Conservation (phyloP, 495 filamentous ascomycete genomes). For the Coniosporium apollinis region DNA sequence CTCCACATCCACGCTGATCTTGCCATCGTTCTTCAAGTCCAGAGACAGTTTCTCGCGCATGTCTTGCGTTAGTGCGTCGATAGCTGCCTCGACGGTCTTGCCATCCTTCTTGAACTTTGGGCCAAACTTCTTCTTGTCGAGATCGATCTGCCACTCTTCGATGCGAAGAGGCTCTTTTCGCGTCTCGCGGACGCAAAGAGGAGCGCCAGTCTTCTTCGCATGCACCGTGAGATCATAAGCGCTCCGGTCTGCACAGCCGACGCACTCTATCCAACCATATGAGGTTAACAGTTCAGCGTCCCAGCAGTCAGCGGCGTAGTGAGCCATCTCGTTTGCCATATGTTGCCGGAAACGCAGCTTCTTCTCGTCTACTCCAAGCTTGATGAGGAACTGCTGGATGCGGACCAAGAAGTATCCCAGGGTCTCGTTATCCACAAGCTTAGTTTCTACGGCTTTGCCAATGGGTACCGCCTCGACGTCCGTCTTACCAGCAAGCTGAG, state of each 20-base stretch:
- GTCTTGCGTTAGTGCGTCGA: constrained; percentile 51
- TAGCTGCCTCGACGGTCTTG: constrained; percentile 52
- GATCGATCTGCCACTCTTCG: constrained; percentile 56
- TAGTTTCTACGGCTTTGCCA: constrained; percentile 50
- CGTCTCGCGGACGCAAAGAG: constrained; percentile 52
- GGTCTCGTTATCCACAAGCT: constrained; percentile 67
- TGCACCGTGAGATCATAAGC: constrained; percentile 68
- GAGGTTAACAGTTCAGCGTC: constrained; percentile 66
- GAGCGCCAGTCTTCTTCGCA: constrained; percentile 63
- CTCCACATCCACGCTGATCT: constrained; percentile 48
- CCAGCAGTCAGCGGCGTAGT: constrained; percentile 76
- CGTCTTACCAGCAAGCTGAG: constrained; percentile 55
- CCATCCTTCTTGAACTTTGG: constrained; percentile 68
- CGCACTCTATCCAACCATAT: constrained; percentile 76
- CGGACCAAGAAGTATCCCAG: constrained; percentile 76
- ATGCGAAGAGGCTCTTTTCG: constrained; percentile 48
- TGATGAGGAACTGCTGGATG: constrained; percentile 55
- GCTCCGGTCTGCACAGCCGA: constrained; percentile 69
- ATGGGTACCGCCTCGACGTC: constrained; percentile 41
- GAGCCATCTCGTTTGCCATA: constrained; percentile 71
- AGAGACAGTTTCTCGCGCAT: constrained; percentile 51
- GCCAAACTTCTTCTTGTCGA: constrained; percentile 75
- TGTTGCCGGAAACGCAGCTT: constrained; percentile 77
- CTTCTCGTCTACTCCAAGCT: constrained; percentile 48
- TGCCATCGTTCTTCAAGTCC: constrained; percentile 46